Evolutionary conservation across 2,329 filamentous ascomycete species (phyloP).

Genomic region (Fusarium oligoseptatum): DNA sequence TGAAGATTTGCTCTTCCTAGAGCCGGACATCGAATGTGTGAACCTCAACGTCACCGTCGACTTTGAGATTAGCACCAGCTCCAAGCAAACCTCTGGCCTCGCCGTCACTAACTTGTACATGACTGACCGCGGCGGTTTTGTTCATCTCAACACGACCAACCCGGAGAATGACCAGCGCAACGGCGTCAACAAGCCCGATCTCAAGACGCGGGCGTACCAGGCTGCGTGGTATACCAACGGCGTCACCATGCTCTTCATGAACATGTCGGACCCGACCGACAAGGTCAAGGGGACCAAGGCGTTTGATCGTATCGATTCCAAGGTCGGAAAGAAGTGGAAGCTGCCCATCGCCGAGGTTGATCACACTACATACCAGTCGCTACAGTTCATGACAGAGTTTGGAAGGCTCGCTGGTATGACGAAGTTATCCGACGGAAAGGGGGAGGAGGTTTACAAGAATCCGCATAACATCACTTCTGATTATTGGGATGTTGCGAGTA

Average conservation of each 20-base stretch:
- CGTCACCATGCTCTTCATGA: conserved; percentile 55
- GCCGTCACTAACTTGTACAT: conserved; percentile 46
- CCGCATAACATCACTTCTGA: conserved; percentile 14
- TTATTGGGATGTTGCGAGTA: conserved; percentile 8
- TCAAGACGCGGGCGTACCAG: conserved; percentile 57
- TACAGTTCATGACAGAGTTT: conserved; percentile 20
- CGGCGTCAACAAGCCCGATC: conserved; percentile 52
- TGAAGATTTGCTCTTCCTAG: conserved; percentile 62
- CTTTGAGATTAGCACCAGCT: conserved; percentile 48
- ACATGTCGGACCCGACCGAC: conserved; percentile 51
- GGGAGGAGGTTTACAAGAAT: conserved; percentile 11
- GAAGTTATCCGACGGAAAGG: neutral
- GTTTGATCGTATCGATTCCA: conserved; percentile 27
- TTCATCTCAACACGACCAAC: conserved; percentile 52
- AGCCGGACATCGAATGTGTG: conserved; percentile 60
- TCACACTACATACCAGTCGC: conserved; percentile 10
- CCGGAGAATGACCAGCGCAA: conserved; percentile 49
- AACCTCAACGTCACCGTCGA: conserved; percentile 59
- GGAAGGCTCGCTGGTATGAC: conserved; percentile 12
- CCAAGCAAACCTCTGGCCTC: conserved; percentile 6
- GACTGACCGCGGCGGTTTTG: conserved; percentile 59
- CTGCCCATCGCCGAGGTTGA: conserved; percentile 19
- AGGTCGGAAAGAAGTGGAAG: conserved; percentile 20
- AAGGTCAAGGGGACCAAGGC: conserved; percentile 15
- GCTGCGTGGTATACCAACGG: conserved; percentile 59